These are phyloP conservation scores for Botrytis aclada DNA, from an alignment of 2,329 filamentous ascomycete genomes.

Conservation along the genomic window DNA sequence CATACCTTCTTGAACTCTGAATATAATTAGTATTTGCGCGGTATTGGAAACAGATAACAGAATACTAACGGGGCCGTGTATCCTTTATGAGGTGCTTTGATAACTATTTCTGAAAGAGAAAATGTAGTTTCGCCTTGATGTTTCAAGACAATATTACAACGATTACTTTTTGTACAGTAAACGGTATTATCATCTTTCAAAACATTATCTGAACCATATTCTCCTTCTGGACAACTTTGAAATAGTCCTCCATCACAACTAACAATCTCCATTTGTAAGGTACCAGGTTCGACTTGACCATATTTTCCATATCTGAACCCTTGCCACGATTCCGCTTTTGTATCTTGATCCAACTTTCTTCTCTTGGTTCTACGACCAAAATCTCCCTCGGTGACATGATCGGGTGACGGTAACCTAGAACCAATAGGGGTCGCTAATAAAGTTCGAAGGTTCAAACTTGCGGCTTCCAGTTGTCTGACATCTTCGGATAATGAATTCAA, in stretches of 20 bases:
- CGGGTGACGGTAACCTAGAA: slow-evolving; percentile 26
- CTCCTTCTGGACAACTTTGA: slow-evolving; percentile 46
- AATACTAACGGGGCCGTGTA: slow-evolving; percentile 80
- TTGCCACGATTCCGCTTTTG: slow-evolving; percentile 45
- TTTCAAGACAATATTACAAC: slow-evolving; percentile 80
- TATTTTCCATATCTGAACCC: slow-evolving; percentile 79
- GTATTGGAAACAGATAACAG: background rate
- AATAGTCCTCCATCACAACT: slow-evolving; percentile 82
- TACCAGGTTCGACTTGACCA: slow-evolving; percentile 81
- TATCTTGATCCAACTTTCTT: slow-evolving; percentile 66
- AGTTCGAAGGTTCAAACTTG: slow-evolving; percentile 28
- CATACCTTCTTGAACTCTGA: slow-evolving; percentile 83
- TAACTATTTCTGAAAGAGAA: slow-evolving; percentile 78
- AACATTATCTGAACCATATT: slow-evolving; percentile 74
- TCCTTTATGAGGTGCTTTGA: slow-evolving; percentile 75
- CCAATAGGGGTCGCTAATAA: slow-evolving; percentile 32
- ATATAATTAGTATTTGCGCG: slow-evolving; percentile 26
- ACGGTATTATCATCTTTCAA: slow-evolving; percentile 78
- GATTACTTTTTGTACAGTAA: slow-evolving; percentile 85
- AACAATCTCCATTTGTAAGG: slow-evolving; percentile 79
- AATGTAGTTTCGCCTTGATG: slow-evolving; percentile 81
- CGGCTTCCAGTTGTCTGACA: slow-evolving; percentile 32
- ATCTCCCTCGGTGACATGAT: slow-evolving; percentile 39
- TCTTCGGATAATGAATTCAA: slow-evolving; percentile 26
- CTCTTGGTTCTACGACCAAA: slow-evolving; percentile 60